Conservation (phyloP, 2,329 filamentous ascomycete species). For the Phyllosticta ampelicida region DNA sequence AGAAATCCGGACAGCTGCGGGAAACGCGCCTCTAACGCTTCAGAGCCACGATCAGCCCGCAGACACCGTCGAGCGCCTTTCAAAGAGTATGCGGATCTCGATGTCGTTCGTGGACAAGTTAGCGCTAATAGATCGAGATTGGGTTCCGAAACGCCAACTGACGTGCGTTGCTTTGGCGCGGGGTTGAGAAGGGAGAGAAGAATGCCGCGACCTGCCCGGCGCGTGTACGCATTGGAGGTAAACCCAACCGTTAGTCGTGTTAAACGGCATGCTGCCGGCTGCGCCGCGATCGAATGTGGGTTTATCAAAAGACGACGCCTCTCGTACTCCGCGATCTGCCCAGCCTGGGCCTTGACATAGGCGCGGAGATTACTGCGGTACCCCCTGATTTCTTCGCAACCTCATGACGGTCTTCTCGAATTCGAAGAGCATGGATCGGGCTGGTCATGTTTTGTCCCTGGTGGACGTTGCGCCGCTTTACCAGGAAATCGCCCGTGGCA, state of each 20-base stretch:
- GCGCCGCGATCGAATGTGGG: not conserved
- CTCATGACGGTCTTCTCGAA: not conserved
- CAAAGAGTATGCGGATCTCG: not conserved
- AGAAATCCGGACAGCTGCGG: not conserved
- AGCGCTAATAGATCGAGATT: not conserved
- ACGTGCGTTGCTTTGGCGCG: not conserved
- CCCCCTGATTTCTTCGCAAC: not conserved
- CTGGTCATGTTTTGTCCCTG: not conserved
- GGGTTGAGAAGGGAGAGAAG: not conserved
- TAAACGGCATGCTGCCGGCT: not conserved
- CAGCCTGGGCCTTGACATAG: not conserved
- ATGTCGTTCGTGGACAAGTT: not conserved
- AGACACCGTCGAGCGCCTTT: not conserved
- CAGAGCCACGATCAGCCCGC: not conserved
- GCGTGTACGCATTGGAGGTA: not conserved
- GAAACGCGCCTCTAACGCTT: not conserved
- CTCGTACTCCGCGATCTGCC: not conserved
- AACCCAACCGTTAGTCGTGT: not conserved
- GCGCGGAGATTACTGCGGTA: not conserved
- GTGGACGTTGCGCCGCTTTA: not conserved
- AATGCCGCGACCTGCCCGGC: not conserved
- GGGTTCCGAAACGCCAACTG: not conserved
- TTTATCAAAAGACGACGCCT: not conserved
- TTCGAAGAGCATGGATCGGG: not conserved
- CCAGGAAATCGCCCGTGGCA: not conserved